Conservation (phyloP, 345 rosid species). For the Barbarea vulgaris region DNA sequence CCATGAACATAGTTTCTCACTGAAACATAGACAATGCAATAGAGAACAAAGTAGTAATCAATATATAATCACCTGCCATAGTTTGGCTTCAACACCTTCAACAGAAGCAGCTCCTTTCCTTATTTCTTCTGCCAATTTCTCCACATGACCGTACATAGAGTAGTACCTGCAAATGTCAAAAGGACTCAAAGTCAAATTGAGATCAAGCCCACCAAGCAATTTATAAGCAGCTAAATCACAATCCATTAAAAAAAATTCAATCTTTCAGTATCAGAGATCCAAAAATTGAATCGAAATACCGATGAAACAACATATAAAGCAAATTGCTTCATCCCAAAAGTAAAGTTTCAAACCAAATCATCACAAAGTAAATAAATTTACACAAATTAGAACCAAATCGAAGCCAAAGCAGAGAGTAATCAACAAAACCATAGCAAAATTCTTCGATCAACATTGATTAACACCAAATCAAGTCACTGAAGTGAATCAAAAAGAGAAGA, state of each 20-base stretch:
- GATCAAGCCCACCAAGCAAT: constrained; percentile 5
- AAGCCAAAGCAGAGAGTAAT: not conserved
- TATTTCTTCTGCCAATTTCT: constrained; percentile 89
- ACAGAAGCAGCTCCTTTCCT: constrained; percentile 91
- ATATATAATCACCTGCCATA: constrained; percentile 76
- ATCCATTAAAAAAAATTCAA: not conserved
- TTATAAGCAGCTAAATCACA: not conserved
- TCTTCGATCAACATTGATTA: not conserved
- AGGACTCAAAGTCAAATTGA: constrained; percentile 11
- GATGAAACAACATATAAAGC: not conserved
- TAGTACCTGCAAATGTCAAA: constrained; percentile 62
- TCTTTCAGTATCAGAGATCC: not conserved
- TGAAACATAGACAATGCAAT: constrained; percentile 2
- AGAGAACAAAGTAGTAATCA: not conserved
- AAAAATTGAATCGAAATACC: not conserved
- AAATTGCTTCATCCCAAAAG: not conserved
- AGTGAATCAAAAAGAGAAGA: not conserved
- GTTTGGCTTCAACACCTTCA: constrained; percentile 92
- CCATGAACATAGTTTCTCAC: not conserved
- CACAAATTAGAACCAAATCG: not conserved
- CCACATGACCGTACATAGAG: constrained; percentile 97
- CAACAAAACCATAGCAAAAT: not conserved
- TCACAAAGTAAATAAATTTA: not conserved
- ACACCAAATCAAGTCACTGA: constrained; percentile 1
- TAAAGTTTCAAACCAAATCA: constrained; percentile 2